Conservation (phyloP, 495 filamentous ascomycete genomes). For the Tuber magnatum region DNA sequence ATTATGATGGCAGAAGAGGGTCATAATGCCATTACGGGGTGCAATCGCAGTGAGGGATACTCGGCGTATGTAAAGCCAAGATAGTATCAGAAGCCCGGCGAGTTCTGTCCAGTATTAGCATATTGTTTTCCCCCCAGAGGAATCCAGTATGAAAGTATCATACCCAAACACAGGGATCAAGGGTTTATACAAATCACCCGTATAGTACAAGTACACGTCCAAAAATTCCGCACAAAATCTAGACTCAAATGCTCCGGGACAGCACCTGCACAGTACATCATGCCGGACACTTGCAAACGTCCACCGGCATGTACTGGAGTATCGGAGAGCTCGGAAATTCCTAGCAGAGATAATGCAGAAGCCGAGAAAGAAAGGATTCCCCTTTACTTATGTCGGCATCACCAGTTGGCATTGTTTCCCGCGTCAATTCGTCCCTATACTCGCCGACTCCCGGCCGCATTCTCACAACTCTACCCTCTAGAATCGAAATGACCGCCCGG, state of each 20-base stretch:
- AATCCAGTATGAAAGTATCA: too few species aligned
- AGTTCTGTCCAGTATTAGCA: background rate
- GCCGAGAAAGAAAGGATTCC: background rate
- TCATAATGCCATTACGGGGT: background rate
- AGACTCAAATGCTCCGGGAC: background rate
- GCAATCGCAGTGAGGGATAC: background rate
- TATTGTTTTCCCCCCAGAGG: background rate
- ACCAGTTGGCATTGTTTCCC: background rate
- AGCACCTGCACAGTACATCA: background rate
- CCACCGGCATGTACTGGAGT: background rate
- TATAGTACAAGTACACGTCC: background rate
- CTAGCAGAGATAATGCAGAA: background rate
- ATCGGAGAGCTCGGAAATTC: background rate
- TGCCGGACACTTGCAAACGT: background rate
- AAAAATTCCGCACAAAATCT: background rate
- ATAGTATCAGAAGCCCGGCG: background rate
- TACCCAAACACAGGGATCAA: background rate
- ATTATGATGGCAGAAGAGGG: background rate
- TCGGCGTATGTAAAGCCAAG: background rate
- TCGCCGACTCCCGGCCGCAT: too few species aligned
- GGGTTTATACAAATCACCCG: background rate
- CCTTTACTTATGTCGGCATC: too few species aligned
- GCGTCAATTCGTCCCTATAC: too few species aligned
- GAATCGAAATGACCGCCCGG: background rate
- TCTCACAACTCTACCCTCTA: background rate